phyloP scores from a whole-genome alignment of 2,329 filamentous ascomycete species.

The Ceratocystis smalleyi region DNA sequence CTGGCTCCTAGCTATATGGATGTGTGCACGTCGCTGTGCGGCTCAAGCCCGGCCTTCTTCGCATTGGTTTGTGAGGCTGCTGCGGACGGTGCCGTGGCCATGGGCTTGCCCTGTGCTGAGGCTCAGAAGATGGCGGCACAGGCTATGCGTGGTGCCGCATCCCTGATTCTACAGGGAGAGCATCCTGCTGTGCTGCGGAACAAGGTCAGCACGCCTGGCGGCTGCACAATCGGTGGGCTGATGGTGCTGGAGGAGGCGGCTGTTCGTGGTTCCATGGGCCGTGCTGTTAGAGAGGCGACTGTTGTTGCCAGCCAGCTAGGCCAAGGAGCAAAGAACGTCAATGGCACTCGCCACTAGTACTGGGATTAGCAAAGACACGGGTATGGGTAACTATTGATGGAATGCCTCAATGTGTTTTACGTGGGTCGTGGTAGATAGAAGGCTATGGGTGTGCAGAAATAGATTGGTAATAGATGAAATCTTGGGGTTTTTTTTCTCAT shows the following conservation, averaged over 20 bases:
- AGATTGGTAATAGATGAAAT: neutral
- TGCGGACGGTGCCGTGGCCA: constrained; percentile 62
- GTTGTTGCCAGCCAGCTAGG: constrained; percentile 52
- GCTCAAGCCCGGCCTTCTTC: constrained; percentile 62
- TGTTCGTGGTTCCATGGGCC: constrained; percentile 50
- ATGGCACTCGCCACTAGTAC: constrained; percentile 22
- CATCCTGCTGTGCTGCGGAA: constrained; percentile 62
- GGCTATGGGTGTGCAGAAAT: neutral
- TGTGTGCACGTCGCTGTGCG: constrained; percentile 56
- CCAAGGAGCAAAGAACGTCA: constrained; percentile 27
- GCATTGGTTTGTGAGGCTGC: constrained; percentile 59
- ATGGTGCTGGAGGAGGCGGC: constrained; percentile 58
- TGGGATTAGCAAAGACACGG: constrained; percentile 14
- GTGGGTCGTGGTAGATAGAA: neutral
- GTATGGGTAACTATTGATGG: neutral
- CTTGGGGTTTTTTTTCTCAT: neutral
- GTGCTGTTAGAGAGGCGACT: constrained; percentile 55
- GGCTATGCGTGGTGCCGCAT: constrained; percentile 58
- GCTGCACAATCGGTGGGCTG: constrained; percentile 61
- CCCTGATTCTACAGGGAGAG: constrained; percentile 52
- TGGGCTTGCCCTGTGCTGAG: constrained; percentile 58
- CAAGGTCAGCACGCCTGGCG: constrained; percentile 62
- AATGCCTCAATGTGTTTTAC: constrained; percentile 15
- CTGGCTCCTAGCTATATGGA: constrained; percentile 56
- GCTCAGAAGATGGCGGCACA: constrained; percentile 66